Evolutionary conservation across 2,329 filamentous ascomycete genomes (phyloP).

Genomic region (Nothophoma quercina): DNA sequence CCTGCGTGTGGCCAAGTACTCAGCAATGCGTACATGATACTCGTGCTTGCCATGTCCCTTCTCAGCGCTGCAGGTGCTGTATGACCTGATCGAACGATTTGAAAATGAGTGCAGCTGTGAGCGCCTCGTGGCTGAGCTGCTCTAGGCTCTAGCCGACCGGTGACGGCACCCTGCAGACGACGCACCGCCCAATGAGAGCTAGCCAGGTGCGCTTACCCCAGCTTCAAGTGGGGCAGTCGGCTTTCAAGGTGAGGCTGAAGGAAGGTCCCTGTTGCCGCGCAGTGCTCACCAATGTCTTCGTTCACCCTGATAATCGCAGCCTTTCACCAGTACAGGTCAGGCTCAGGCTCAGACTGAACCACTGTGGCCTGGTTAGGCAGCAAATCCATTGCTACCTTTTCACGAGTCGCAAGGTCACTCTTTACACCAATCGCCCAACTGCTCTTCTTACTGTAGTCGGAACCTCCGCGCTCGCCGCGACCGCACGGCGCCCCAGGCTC

Average conservation of each 20-base stretch:
- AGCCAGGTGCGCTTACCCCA: constrained; percentile 12
- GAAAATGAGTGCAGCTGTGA: background rate
- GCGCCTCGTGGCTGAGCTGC: constrained; percentile 2
- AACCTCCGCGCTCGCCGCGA: constrained; percentile 4
- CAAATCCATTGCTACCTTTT: background rate
- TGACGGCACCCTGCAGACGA: constrained; percentile 1
- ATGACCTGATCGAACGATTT: background rate
- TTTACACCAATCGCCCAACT: background rate
- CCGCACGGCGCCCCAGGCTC: background rate
- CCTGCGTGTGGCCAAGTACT: background rate
- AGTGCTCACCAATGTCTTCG: background rate
- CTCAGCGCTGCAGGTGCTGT: too few species aligned
- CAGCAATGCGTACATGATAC: background rate
- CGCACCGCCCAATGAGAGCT: background rate
- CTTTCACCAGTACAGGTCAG: background rate
- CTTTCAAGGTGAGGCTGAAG: constrained; percentile 9
- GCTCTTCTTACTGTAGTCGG: background rate
- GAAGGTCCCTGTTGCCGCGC: background rate
- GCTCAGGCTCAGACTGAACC: background rate
- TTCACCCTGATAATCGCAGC: background rate
- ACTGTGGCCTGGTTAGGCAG: background rate
- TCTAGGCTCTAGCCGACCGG: background rate
- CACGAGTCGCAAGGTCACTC: background rate
- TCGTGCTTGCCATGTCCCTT: background rate
- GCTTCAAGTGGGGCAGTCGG: constrained; percentile 10